Evolutionary conservation across 2,329 filamentous ascomycete genomes (phyloP).

Genomic region (Claviceps pazoutovae): DNA sequence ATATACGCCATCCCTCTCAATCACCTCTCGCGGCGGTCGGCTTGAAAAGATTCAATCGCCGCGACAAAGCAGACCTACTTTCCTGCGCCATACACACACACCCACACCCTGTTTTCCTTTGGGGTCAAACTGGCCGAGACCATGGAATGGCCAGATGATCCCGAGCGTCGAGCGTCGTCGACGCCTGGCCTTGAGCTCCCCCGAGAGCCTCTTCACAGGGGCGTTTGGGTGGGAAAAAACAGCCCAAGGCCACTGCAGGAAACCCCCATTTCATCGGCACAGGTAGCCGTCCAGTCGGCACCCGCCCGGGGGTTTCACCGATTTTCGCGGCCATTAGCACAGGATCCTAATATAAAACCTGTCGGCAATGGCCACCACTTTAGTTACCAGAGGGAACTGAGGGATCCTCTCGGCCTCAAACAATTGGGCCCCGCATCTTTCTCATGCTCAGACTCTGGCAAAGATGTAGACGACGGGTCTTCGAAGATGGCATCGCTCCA

Average conservation of each 20-base stretch:
- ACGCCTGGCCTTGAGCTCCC: conserved; percentile 27
- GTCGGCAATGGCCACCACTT: conserved; percentile 28
- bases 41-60: too few species aligned
- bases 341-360: conserved; percentile 28
- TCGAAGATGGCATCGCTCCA: background rate
- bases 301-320: conserved; percentile 20
- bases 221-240: conserved; percentile 11
- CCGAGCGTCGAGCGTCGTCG: conserved; percentile 21
- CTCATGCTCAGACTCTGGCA: conserved; percentile 14
- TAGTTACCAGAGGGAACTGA: conserved; percentile 22
- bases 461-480: conserved; percentile 10
- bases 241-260: conserved; percentile 34
- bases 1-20: too few species aligned
- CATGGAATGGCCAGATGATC: conserved; percentile 13
- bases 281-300: conserved; percentile 19
- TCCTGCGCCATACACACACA: background rate
- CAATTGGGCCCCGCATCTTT: conserved; percentile 24
- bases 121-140: conserved; percentile 6
- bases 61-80: conserved; percentile 3
- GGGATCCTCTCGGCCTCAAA: conserved; percentile 18
- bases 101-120: background rate
- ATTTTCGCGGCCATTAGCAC: conserved; percentile 16
- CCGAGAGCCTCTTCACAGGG: conserved; percentile 14
- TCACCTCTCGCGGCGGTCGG: too few species aligned
- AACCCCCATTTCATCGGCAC: conserved; percentile 28